phyloP scores from a whole-genome alignment of 495 filamentous ascomycete genomes.

The Aspergillus bridgeri region DNA sequence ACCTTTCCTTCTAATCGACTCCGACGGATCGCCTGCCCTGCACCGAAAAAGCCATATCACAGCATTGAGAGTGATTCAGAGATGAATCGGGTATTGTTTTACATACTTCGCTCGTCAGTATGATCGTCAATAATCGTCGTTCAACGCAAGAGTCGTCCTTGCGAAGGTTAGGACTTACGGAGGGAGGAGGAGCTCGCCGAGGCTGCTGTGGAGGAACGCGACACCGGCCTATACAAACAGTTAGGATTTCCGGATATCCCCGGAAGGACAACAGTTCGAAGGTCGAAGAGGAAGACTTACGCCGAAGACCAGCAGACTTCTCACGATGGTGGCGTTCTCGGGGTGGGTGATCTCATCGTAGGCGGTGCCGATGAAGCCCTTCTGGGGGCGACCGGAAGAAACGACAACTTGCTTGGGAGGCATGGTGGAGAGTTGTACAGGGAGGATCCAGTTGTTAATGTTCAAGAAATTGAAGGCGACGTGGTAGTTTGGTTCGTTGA shows the following conservation, averaged over 20 bases:
- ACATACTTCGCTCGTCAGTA: slow-evolving; percentile 16
- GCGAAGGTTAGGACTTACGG: slow-evolving; percentile 49
- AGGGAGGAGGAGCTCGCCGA: slow-evolving; percentile 70
- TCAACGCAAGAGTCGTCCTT: neutral
- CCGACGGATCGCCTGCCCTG: slow-evolving; percentile 5
- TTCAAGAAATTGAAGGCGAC: neutral
- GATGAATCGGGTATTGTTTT: slow-evolving; percentile 12
- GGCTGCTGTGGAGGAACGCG: slow-evolving; percentile 70
- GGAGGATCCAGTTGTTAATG: slow-evolving; percentile 7
- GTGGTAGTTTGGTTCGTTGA: neutral
- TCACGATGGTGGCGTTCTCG: slow-evolving; percentile 73
- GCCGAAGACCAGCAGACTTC: slow-evolving; percentile 68
- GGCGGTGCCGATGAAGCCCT: slow-evolving; percentile 47
- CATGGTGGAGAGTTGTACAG: slow-evolving; percentile 22
- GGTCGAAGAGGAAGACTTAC: slow-evolving; percentile 46
- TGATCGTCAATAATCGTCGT: neutral
- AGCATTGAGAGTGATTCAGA: neutral
- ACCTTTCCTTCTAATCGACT: slow-evolving; percentile 3
- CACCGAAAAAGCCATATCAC: slow-evolving; percentile 1
- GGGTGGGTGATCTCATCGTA: slow-evolving; percentile 65
- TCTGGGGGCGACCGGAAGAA: slow-evolving; percentile 33
- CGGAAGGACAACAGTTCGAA: neutral
- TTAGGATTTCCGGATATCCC: slow-evolving; percentile 15
- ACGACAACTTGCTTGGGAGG: slow-evolving; percentile 42
- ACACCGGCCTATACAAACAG: slow-evolving; percentile 56